A percentile compares a stretch with the other conserved stretches of the same genome.
Conservation (phyloP, 495 filamentous ascomycete species). For the Trichoderma erinaceum region DNA sequence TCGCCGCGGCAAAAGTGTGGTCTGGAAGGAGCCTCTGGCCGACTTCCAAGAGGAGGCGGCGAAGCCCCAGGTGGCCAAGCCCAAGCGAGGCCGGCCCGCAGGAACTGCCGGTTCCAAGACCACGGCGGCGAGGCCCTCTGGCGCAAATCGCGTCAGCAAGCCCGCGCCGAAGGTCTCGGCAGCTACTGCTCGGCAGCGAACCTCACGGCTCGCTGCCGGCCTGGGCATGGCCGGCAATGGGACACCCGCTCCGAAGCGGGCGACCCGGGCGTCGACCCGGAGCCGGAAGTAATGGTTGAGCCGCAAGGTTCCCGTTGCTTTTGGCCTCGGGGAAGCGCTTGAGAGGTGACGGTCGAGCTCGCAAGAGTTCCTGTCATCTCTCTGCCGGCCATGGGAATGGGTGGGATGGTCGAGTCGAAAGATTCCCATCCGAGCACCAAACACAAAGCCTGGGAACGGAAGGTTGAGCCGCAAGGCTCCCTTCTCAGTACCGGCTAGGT, state of each 20-base stretch:
- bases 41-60: background rate
- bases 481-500: too few species aligned
- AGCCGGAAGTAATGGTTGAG: constrained; percentile 6
- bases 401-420: background rate
- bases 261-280: background rate
- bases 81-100: background rate
- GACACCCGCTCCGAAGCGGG: constrained; percentile 8
- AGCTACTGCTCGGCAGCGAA: background rate
- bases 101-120: background rate
- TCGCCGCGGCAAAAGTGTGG: constrained; percentile 13
- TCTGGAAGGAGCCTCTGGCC: constrained; percentile 12
- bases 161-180: constrained; percentile 5
- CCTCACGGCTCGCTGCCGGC: background rate
- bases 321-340: background rate
- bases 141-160: background rate
- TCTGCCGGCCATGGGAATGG: background rate
- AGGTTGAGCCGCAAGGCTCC: too few species aligned
- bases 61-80: constrained; percentile 9
- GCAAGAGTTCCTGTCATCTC: background rate
- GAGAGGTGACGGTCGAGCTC: background rate
- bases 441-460: too few species aligned
- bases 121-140: background rate
- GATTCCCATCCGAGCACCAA: background rate
- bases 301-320: background rate
- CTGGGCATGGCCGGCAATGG: constrained; percentile 11